A percentile compares a stretch with the other conserved stretches of the same genome.
Conservation (phyloP, 306 rosid species). For the Delonix regia region DNA sequence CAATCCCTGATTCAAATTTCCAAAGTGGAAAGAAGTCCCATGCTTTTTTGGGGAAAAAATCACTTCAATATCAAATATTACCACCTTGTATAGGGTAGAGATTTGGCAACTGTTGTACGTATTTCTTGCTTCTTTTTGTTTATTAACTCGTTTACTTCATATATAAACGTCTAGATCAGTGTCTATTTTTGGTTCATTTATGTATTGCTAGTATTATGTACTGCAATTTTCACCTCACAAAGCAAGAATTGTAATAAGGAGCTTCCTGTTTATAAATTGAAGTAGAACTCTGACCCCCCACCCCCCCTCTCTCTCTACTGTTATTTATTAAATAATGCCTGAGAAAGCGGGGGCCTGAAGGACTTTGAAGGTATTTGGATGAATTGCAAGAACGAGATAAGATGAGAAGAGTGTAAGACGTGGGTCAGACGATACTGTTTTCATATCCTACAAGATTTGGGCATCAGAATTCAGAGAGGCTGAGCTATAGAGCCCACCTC, state of each 20-base stretch:
- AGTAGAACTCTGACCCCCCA: background rate
- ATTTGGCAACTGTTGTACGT: slow-evolving; percentile 27
- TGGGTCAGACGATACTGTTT: slow-evolving; percentile 52
- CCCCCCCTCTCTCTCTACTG: background rate
- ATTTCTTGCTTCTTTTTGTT: slow-evolving; percentile 2
- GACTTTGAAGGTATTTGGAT: background rate
- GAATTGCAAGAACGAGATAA: slow-evolving; percentile 29
- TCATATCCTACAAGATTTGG: slow-evolving; percentile 67
- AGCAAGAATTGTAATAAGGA: background rate
- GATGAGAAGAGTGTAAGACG: slow-evolving; percentile 15
- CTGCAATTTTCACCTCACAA: background rate
- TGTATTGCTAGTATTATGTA: background rate
- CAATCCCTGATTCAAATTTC: slow-evolving; percentile 61
- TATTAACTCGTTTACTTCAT: background rate
- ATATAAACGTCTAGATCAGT: background rate
- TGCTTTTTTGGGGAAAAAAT: background rate
- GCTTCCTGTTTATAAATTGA: background rate
- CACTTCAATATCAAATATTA: background rate
- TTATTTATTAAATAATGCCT: background rate
- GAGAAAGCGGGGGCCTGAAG: background rate
- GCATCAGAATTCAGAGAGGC: slow-evolving; percentile 45
- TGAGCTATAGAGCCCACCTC: slow-evolving; percentile 44
- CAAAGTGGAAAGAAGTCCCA: background rate
- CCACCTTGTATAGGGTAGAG: slow-evolving; percentile 35
- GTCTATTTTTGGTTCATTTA: background rate